Percentiles rank a stretch among this genome's conserved stretches.
These are phyloP conservation scores for Cladosporium phlei DNA, from an alignment of 2,329 filamentous ascomycete genomes.

Conservation along the genomic window DNA sequence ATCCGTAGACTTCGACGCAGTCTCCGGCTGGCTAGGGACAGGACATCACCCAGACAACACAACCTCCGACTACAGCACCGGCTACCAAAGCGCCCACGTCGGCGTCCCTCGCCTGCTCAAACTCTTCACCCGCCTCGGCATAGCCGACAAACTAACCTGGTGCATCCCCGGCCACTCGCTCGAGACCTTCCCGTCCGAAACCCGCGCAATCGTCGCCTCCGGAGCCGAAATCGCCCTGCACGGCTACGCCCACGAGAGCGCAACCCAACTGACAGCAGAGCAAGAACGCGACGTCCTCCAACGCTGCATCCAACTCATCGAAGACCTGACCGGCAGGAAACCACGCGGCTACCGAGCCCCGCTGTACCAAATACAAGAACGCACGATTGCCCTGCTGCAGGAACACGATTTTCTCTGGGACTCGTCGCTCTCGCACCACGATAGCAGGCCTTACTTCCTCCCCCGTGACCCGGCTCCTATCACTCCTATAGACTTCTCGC, in stretches of 20 bases:
- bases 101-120: constrained; percentile 53
- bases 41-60: constrained; percentile 50
- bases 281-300: constrained; percentile 49
- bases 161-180: constrained; percentile 57
- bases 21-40: constrained; percentile 58
- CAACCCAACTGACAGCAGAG: constrained; percentile 41
- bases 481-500: constrained; percentile 37
- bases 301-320: constrained; percentile 45
- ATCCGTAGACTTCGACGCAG: constrained; percentile 53
- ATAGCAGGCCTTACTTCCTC: constrained; percentile 47
- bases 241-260: constrained; percentile 47
- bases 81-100: constrained; percentile 54
- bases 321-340: constrained; percentile 40
- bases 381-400: constrained; percentile 46
- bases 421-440: constrained; percentile 48
- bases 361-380: constrained; percentile 47
- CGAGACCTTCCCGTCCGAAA: constrained; percentile 53
- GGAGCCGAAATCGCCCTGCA: constrained; percentile 52
- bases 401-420: constrained; percentile 49
- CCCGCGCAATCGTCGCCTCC: constrained; percentile 46
- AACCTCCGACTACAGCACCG: constrained; percentile 52
- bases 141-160: constrained; percentile 54
- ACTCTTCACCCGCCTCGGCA: constrained; percentile 48
- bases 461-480: constrained; percentile 39
- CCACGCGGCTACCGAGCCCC: constrained; percentile 50